Base-by-base conservation (phyloP, 768 basidiomycete genomes). In the Suillus paluster region DNA sequence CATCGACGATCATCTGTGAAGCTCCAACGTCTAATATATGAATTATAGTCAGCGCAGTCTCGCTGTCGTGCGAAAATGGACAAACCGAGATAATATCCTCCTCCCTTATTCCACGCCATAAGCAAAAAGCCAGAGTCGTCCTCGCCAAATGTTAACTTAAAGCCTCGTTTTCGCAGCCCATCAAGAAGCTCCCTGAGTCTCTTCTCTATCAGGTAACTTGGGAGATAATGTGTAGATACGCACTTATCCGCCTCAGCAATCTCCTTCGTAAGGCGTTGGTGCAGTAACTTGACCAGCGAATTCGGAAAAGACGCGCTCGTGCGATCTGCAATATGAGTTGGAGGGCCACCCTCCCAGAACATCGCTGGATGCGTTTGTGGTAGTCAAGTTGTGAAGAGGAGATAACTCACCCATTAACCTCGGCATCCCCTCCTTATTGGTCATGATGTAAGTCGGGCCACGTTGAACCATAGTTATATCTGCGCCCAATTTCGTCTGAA, bases 41-140 rank as follows among this genome's bases (percentile, higher is more conserved):
- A n/a, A 2, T 2, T 15, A 49, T 3, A 54, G 36, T 55, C 19
- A 34, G 21, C 8, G 41, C 8, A 38, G 12, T 4, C 4, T 3
- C 10, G 39, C 21, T n/a, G 10, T 17, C 11, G 8, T 15, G 14
- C 5, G 8, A 1, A 33, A 23, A 39, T 48, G 15, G 6, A 61
- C 76, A 27, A 62, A 84, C 89, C 88, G 2, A 90, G 75, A 72
- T 91, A 91, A 71, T 87, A 91, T 7, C 90, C 88, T 27, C 88
- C 88, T 0, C 75, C 84, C 46, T 78, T 79, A 9, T 70, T 71
- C 70, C 79, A 84, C 15, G 81, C 82, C 21, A 84, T 72, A 46
- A 82, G 73, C 11, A 82, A 60, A 63, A 85, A 79, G 0, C 89
- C 89, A 1, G 82, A 75, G 21, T 77, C 83, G 7, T 85, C 81